Percentiles rank a stretch among this genome's conserved stretches.
phyloP scores from a whole-genome alignment of 2,329 filamentous ascomycete genomes.

The Aspergillus clavatus region DNA sequence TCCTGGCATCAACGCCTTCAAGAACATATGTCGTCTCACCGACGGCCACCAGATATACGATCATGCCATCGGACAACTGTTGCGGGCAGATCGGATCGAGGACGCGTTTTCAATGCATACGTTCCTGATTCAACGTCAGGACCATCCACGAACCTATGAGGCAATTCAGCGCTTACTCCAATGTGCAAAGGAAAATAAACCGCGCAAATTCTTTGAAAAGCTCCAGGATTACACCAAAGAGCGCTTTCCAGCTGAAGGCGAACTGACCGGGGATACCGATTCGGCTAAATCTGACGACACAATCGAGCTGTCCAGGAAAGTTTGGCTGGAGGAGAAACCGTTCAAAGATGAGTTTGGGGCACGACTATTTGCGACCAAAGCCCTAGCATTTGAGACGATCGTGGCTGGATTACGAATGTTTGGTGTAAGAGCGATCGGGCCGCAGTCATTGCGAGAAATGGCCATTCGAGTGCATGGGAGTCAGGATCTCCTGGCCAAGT shows the following conservation, averaged over 20 bases:
- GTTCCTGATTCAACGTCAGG: conserved; percentile 38
- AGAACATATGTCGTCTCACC: conserved; percentile 38
- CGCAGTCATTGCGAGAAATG: conserved; percentile 71
- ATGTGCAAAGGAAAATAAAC: conserved; percentile 32
- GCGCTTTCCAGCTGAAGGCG: conserved; percentile 12
- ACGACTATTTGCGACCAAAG: conserved; percentile 73
- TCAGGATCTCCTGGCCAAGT: conserved; percentile 52
- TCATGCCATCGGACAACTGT: conserved; percentile 39
- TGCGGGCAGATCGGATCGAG: conserved; percentile 32
- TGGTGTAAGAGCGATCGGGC: conserved; percentile 67
- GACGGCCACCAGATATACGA: conserved; percentile 41
- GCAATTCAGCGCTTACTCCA: conserved; percentile 40
- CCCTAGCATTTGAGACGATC: conserved; percentile 67
- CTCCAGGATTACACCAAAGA: conserved; percentile 19
- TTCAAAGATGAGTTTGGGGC: conserved; percentile 69
- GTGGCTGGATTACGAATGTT: conserved; percentile 66
- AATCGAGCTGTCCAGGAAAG: conserved; percentile 1
- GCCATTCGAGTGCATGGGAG: conserved; percentile 59
- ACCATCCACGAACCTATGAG: conserved; percentile 38
- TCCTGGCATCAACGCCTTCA: conserved; percentile 33
- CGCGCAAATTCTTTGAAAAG: conserved; percentile 19
- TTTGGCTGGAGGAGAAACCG: conserved; percentile 35
- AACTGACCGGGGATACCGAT: conserved; percentile 10
- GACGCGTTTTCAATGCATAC: conserved; percentile 46
- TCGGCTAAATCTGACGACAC: background rate